Base-by-base conservation (phyloP, 106 monocot genomes). In the Allium sativum region DNA sequence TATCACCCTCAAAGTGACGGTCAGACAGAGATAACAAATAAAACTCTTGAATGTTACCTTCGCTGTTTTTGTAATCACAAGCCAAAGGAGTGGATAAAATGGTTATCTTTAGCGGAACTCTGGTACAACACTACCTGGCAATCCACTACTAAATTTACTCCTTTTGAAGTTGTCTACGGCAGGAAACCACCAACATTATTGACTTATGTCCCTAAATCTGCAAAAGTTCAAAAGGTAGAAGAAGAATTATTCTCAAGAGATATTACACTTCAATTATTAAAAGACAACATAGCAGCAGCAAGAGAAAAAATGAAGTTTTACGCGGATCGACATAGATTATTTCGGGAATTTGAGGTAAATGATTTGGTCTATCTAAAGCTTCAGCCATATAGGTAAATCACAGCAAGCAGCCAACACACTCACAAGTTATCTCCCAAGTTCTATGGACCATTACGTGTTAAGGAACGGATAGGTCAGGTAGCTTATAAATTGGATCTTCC, bases 351-450 rank as follows among this genome's bases (percentile, higher is more conserved):
- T 17, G 7, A 45, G 0, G 44, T 69, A 0, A 45, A 62, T 0
- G 15, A 52, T 14, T 69, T 6, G 31, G 75, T 75, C 0, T 70
- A 44, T 18, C 54, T 75, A 1, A 64, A 58, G 19, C 19, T 75
- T 1, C 62, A 75, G 1, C 69, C 61, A 21, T 69, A 75, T 13
- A 20, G 18, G 10, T 69, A 69, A n/a, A 12, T 12, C 0, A 18
- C 21, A 0, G 21, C 61, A 0, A 2, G 7, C 0, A 4, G 6
- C 0, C 10, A 16, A 5, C 17, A 6, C 0, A 18, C 44, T 4
- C 18, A 43, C 19, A 69, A 68, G 20, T 10, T 53, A 0, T 22
- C 7, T 0, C 0, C 53, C 9, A 0, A 7, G 0, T 75, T 12
- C 4, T 68, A 61, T 61, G 68, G 62, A 0, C 68, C 68, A 0